These are phyloP conservation scores for Cnidoscolus chayamansa DNA, from an alignment of 441 rosid genomes.

Conservation along the genomic window DNA sequence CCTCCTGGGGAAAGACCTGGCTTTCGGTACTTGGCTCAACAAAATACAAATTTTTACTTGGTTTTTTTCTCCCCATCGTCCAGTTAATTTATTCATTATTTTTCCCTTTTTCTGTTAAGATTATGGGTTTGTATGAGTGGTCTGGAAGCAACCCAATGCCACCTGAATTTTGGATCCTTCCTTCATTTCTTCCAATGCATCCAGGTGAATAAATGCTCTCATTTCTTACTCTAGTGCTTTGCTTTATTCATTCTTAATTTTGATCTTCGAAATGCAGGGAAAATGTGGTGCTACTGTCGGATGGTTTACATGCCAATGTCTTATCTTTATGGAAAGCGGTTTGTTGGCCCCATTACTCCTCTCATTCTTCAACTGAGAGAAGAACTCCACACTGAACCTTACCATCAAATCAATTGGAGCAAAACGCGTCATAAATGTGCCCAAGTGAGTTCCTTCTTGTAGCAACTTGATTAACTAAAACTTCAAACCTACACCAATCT, in stretches of 20 bases:
- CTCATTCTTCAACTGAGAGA: slow-evolving; percentile 39
- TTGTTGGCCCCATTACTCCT: slow-evolving; percentile 72
- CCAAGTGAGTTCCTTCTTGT: slow-evolving; percentile 23
- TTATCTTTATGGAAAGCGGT: slow-evolving; percentile 68
- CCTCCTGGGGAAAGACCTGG: slow-evolving; percentile 50
- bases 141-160: slow-evolving; percentile 61
- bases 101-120: slow-evolving; percentile 20
- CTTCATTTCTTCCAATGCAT: slow-evolving; percentile 42
- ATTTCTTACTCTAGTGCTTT: no score
- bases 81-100: not conserved
- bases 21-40: slow-evolving; percentile 25
- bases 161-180: slow-evolving; percentile 67
- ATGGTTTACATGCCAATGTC: slow-evolving; percentile 82
- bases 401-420: slow-evolving; percentile 28
- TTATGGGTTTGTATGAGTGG: slow-evolving; percentile 66
- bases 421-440: slow-evolving; percentile 59
- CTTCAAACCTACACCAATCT: no score
- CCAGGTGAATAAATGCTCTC: slow-evolving; percentile 33
- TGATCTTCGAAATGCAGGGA: slow-evolving; percentile 32
- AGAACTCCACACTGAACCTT: slow-evolving; percentile 38
- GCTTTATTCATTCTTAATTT: no score
- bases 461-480: no score
- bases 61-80: no score
- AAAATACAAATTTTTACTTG: no score
- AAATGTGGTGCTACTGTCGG: slow-evolving; percentile 81